These are phyloP conservation scores for Penicillium desertorum DNA, from an alignment of 495 filamentous ascomycete genomes.

Conservation along the genomic window DNA sequence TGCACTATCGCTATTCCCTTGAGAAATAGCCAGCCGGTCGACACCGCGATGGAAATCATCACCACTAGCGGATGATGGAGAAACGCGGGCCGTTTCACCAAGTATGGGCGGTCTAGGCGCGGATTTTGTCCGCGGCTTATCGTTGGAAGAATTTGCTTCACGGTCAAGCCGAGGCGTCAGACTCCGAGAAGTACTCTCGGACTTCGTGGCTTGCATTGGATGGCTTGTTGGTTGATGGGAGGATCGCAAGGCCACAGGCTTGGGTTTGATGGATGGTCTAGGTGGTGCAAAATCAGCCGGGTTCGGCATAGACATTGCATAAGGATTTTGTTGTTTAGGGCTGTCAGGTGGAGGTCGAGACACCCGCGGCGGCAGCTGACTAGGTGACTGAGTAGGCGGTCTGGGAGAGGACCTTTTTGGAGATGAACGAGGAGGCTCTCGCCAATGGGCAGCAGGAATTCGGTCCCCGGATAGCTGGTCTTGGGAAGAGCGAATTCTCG, in stretches of 20 bases:
- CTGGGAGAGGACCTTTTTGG: slow-evolving; percentile 19
- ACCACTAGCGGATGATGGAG: slow-evolving; percentile 30
- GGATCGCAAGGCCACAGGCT: slow-evolving; percentile 37
- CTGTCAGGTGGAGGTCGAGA: slow-evolving; percentile 15
- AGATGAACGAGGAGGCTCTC: slow-evolving; percentile 31
- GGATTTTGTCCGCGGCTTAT: slow-evolving; percentile 28
- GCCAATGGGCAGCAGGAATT: slow-evolving; percentile 34
- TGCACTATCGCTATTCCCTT: slow-evolving; percentile 20
- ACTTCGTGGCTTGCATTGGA: slow-evolving; percentile 16
- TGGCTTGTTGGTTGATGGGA: slow-evolving; percentile 27
- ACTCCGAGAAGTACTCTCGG: slow-evolving; percentile 22
- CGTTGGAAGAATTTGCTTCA: slow-evolving; percentile 16
- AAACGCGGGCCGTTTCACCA: slow-evolving; percentile 18
- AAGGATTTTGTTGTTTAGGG: slow-evolving; percentile 12
- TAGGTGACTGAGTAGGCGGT: slow-evolving; percentile 3
- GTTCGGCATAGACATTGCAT: slow-evolving; percentile 22
- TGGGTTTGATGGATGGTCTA: slow-evolving; percentile 41
- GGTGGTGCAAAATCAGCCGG: slow-evolving; percentile 26
- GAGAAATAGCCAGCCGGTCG: slow-evolving; percentile 30
- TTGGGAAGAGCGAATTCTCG: slow-evolving; percentile 5
- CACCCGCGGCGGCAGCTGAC: slow-evolving; percentile 8
- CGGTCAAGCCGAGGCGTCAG: slow-evolving; percentile 25
- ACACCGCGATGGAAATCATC: slow-evolving; percentile 34
- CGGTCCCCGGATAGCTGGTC: slow-evolving; percentile 18
- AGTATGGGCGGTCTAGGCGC: slow-evolving; percentile 23